Base-by-base conservation (phyloP, 2,329 filamentous ascomycete genomes). In the Apiospora marii region DNA sequence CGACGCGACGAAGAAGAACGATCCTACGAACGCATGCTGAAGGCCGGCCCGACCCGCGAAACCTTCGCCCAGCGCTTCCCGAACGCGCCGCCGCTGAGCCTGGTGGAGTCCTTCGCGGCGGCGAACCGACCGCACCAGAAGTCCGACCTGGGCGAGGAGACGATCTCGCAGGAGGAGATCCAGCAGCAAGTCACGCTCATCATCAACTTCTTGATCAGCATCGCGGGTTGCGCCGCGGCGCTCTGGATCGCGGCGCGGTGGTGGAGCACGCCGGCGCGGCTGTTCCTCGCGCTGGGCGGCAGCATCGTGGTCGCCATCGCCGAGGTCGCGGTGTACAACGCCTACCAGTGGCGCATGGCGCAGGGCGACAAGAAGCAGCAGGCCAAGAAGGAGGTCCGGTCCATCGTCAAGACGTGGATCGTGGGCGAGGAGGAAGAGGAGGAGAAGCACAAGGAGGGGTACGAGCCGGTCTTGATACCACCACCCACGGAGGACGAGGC, bases 121-220 rank as follows among this genome's bases (percentile, higher is more conserved):
- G 87, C 85, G 48, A 88, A 89, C 75, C 84, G 82, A 12, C 86
- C 86, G 0, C 83, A 80, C 34, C 85, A 81, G 53, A 80, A 82
- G 24, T 82, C 83, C 37, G 88, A 88, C 72, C 78, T 85, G 7
- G 84, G 82, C 75, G 87, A 90, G 75, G 92, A 94, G 74, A 91
- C 92, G 1, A 84, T 93, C 2, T 92, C 91, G 2, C 92, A 91
- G 75, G 88, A 89, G 48, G 93, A 96, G 73, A 87, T 96, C 1
- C 92, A 96, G 80, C 88, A 93, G n/a, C 94, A 96, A 78, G 84
- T 96, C 72, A 91, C 93, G 58, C 86, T 98, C 10, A 94, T 98
- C 70, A 87, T 97, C 78, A 99, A 98, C 81, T 94, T 98, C 69
- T 84, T 98, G 51, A 87, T 98, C 70, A 97, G 94, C 70, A 93